Conservation (phyloP, 1,284 basidiomycete genomes). For the Vanrija sp. region DNA sequence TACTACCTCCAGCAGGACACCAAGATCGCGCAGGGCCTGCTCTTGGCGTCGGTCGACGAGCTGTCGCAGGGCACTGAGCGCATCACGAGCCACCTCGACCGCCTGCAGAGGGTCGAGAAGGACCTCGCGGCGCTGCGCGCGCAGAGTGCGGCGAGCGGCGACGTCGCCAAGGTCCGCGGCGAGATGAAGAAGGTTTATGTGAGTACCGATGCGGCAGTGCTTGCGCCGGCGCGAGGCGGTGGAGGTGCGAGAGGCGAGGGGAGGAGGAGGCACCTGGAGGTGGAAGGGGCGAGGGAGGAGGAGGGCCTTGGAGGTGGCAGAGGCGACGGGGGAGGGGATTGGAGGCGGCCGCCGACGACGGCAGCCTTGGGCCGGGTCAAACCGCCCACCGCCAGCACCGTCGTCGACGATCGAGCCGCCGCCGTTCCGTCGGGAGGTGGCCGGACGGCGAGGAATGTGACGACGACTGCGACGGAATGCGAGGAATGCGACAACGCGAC, state of each 20-base stretch:
- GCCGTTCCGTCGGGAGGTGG: too few species aligned
- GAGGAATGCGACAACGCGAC: too few species aligned
- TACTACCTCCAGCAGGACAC: slow-evolving; percentile 87
- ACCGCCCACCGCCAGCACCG: too few species aligned
- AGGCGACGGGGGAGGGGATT: background rate
- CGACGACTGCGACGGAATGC: too few species aligned
- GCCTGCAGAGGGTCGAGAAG: slow-evolving; percentile 83
- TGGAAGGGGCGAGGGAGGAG: too few species aligned
- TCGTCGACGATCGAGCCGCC: too few species aligned
- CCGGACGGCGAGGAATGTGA: too few species aligned
- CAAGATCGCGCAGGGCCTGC: slow-evolving; percentile 72
- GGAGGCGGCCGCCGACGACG: background rate
- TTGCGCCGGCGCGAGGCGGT: background rate
- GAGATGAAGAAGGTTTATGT: slow-evolving; percentile 79
- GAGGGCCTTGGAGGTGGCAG: background rate
- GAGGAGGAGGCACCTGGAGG: background rate
- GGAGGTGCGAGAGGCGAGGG: background rate
- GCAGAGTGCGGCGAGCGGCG: slow-evolving; percentile 67
- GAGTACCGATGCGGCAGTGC: slow-evolving; percentile 18
- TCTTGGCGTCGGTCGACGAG: slow-evolving; percentile 82
- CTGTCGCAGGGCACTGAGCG: slow-evolving; percentile 74
- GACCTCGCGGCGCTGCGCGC: slow-evolving; percentile 73
- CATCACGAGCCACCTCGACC: slow-evolving; percentile 76
- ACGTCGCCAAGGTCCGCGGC: slow-evolving; percentile 65
- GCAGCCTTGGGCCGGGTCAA: too few species aligned